Percentiles rank a stretch among this genome's conserved stretches.
These are phyloP conservation scores for Xylaria hypoxylon DNA, from an alignment of 2,329 filamentous ascomycete genomes.

Conservation along the genomic window DNA sequence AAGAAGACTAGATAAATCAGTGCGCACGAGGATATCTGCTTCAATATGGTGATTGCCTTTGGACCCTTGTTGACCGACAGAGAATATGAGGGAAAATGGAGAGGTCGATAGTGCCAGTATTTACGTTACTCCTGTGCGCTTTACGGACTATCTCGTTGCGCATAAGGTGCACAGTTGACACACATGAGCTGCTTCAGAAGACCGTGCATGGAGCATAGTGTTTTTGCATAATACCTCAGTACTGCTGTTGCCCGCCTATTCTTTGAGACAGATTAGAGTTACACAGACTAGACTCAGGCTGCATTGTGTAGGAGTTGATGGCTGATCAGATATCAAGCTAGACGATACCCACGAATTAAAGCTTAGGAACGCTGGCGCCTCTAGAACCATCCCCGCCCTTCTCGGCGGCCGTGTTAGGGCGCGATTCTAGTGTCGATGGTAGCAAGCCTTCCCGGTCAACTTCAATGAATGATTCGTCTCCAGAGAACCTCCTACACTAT, in stretches of 20 bases:
- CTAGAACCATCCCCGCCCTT: background rate
- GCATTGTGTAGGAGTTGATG: constrained; percentile 1
- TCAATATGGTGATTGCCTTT: background rate
- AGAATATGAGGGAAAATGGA: background rate
- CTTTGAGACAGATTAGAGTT: constrained; percentile 17
- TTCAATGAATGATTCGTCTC: constrained; percentile 56
- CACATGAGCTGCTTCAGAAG: constrained; percentile 2
- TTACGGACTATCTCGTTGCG: background rate
- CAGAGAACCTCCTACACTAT: constrained; percentile 53
- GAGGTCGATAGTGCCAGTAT: background rate
- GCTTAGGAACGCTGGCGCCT: constrained; percentile 27
- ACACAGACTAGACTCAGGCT: constrained; percentile 21
- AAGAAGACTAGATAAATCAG: background rate
- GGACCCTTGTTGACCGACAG: background rate
- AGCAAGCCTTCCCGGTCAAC: constrained; percentile 41
- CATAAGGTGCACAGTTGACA: background rate
- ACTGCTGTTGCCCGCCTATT: background rate
- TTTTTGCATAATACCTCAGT: background rate
- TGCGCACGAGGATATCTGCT: background rate
- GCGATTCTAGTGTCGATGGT: constrained; percentile 38
- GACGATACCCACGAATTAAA: constrained; percentile 28
- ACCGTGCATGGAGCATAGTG: constrained; percentile 3
- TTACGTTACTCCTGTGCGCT: background rate
- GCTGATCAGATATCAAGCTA: background rate
- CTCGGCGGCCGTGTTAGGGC: constrained; percentile 44